Conservation (phyloP, 768 basidiomycete species). For the Lentinula raphanica region DNA sequence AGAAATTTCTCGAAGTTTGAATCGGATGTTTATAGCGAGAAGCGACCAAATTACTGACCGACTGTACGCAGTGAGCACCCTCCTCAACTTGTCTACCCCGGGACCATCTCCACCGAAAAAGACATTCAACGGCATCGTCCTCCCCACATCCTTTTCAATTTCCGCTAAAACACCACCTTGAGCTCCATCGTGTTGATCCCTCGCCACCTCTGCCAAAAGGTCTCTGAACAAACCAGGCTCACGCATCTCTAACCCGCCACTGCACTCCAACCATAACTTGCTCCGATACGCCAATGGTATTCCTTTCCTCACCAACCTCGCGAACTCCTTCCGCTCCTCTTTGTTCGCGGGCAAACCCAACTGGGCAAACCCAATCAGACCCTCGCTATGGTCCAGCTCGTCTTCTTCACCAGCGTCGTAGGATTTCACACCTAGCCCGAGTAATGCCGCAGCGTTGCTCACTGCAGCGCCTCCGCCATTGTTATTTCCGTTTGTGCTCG, state of each 20-base stretch:
- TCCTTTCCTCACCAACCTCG: constrained; percentile 73
- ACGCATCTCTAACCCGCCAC: constrained; percentile 84
- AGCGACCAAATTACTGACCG: constrained; percentile 47
- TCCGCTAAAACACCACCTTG: constrained; percentile 54
- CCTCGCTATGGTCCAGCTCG: constrained; percentile 76
- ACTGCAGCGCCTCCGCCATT: constrained; percentile 12
- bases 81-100: constrained; percentile 85
- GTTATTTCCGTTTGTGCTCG: background rate
- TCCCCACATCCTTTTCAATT: constrained; percentile 93
- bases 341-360: constrained; percentile 73
- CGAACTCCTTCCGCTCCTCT: constrained; percentile 76
- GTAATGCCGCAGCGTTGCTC: constrained; percentile 55
- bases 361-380: constrained; percentile 87
- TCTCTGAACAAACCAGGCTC: constrained; percentile 91
- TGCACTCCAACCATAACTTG: constrained; percentile 91
- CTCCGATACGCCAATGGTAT: constrained; percentile 86
- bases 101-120: constrained; percentile 97
- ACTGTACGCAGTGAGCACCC: constrained; percentile 89
- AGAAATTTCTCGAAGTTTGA: too few species aligned
- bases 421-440: constrained; percentile 52
- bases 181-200: constrained; percentile 24
- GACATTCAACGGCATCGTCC: constrained; percentile 90
- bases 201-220: constrained; percentile 49
- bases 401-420: constrained; percentile 50
- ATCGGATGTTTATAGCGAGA: background rate